phyloP scores from a whole-genome alignment of 306 rosid species.

The Gastrolobium bilobum region DNA sequence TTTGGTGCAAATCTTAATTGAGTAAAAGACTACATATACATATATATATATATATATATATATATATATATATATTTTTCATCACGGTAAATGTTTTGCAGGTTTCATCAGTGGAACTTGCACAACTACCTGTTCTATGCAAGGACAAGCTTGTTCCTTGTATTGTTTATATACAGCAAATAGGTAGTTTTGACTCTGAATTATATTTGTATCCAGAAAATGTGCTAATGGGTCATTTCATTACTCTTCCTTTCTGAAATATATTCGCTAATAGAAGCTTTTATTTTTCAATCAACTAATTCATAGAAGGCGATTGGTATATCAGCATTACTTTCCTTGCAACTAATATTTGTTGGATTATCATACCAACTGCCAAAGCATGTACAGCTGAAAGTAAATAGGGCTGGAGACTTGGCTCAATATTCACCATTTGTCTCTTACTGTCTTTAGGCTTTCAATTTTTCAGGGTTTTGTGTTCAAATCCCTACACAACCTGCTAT shows the following conservation, averaged over 20 bases:
- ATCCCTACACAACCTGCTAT: neutral
- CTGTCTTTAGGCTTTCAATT: conserved; percentile 2
- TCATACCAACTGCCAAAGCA: conserved; percentile 12
- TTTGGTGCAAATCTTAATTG: conserved; percentile 47
- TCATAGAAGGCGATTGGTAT: neutral
- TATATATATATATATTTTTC: neutral
- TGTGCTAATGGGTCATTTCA: conserved; percentile 23
- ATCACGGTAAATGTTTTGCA: conserved; percentile 53
- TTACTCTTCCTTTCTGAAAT: conserved; percentile 33
- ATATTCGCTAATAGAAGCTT: neutral
- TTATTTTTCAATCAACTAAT: conserved; percentile 22
- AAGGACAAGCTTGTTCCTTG: conserved; percentile 70
- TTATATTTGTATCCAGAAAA: conserved; percentile 27
- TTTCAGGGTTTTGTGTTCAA: conserved; percentile 11
- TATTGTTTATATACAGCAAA: conserved; percentile 90
- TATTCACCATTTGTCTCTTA: neutral
- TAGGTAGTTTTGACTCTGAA: conserved; percentile 66
- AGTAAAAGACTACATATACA: neutral
- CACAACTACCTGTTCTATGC: conserved; percentile 66
- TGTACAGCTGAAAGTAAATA: conserved; percentile 6
- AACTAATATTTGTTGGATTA: conserved; percentile 25
- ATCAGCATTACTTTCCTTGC: conserved; percentile 23
- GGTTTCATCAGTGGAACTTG: conserved; percentile 85
- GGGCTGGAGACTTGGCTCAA: conserved; percentile 14
- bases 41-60: neutral